Percentiles rank a stretch among this genome's conserved stretches.
Evolutionary conservation across 2,329 filamentous ascomycete genomes (phyloP).

Genomic region (Fusarium piperis): DNA sequence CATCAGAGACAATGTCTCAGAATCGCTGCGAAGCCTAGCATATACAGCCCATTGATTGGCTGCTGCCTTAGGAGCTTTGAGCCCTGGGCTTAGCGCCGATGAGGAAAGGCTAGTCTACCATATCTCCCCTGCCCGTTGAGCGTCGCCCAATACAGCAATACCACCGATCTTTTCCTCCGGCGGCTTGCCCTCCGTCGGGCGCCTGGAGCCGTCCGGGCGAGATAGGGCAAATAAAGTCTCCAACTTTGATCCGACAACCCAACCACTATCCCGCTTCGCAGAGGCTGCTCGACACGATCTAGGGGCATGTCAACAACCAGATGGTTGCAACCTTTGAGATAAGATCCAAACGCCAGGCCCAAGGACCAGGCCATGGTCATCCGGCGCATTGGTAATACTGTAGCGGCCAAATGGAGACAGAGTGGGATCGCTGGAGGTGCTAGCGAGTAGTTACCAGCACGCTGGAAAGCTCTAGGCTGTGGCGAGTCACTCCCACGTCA

Average conservation of each 20-base stretch:
- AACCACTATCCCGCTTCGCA: background rate
- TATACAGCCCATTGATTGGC: constrained; percentile 24
- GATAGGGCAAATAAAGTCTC: background rate
- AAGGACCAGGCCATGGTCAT: constrained; percentile 5
- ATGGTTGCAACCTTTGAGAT: constrained; percentile 3
- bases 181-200: background rate
- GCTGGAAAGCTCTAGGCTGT: constrained; percentile 36
- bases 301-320: background rate
- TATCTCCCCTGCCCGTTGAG: constrained; percentile 7
- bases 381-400: constrained; percentile 11
- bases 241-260: background rate
- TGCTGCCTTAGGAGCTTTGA: background rate
- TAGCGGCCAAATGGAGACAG: constrained; percentile 24
- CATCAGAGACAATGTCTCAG: constrained; percentile 37
- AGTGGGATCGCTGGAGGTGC: constrained; percentile 25
- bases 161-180: constrained; percentile 16
- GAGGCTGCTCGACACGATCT: background rate
- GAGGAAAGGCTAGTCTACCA: constrained; percentile 18
- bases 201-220: background rate
- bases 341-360: background rate
- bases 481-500: constrained; percentile 22
- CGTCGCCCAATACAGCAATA: constrained; percentile 9
- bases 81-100: constrained; percentile 28
- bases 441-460: constrained; percentile 36
- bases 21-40: constrained; percentile 8